Evolutionary conservation across 192 early-diverging fungal species (phyloP).

Genomic region (Backusella morwellensis): DNA sequence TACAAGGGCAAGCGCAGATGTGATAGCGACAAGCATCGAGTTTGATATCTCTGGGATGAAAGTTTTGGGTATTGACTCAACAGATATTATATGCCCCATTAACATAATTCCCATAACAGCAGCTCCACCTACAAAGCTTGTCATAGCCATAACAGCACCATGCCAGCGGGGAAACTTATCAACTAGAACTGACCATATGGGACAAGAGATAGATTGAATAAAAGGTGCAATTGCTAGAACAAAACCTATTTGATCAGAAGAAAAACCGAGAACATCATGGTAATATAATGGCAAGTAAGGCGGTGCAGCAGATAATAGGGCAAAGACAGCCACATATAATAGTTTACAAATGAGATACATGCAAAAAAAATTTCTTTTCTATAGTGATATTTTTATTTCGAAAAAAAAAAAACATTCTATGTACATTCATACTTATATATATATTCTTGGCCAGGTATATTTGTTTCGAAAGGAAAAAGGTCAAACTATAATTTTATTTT

Average conservation of each 20-base stretch:
- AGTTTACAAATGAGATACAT: conserved; percentile 26
- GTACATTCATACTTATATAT: background rate
- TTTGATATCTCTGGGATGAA: background rate
- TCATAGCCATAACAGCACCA: conserved; percentile 22
- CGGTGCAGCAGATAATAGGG: conserved; percentile 15
- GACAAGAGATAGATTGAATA: conserved; percentile 35
- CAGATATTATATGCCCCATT: background rate
- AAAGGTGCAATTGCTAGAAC: conserved; percentile 39
- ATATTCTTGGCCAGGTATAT: background rate
- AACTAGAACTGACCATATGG: conserved; percentile 33
- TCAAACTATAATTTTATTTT: conserved; percentile 9
- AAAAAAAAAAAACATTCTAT: background rate
- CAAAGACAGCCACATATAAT: conserved; percentile 27
- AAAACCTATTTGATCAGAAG: conserved; percentile 32
- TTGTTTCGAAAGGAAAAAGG: conserved; percentile 13
- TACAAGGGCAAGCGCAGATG: background rate
- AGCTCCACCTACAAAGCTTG: conserved; percentile 19
- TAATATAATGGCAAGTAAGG: conserved; percentile 38
- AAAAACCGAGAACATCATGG: conserved; percentile 19
- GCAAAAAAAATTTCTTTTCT: background rate
- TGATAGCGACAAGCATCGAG: background rate
- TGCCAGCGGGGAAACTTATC: conserved; percentile 31
- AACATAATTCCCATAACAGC: conserved; percentile 24
- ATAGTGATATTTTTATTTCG: background rate
- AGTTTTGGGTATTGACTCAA: background rate